Evolutionary conservation across 352 stramenopile species (phyloP), one percentile per base, ranked within the genome.

Genomic region (Phytophthora hybrid): DNA sequence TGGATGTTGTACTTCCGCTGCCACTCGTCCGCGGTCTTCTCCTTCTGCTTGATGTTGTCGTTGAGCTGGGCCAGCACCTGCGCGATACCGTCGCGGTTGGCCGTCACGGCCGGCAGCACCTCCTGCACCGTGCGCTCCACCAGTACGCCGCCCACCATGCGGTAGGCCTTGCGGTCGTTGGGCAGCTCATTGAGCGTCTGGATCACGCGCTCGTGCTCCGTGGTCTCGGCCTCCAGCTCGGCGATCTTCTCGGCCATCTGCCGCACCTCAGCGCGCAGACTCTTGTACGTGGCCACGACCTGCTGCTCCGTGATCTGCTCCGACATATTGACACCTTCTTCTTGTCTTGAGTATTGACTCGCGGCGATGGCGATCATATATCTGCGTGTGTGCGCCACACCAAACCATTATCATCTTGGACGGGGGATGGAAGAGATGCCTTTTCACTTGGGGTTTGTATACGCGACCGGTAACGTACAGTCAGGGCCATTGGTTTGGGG

Each of bases 91-190:
- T 96, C 85, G 71, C 87, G 87, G 74, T 95, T 96, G 52, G 86
- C 72, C 21, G 63, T 82, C 31, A 99, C 96, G 7, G 93, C 97
- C 7, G 97, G 97, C 41, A 99, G 87, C 51, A 99, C 97, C 75
- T 99, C 97, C 73, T 92, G 73, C 23, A 99, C 97, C 37, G 96
- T 99, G 53, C 97, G 95, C 84, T 99, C 97, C 55, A 99, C 97
- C 44, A 99, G 81, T 37, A 99, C 97, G 39, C 97, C 97, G 58
- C 97, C 97, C 13, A 99, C 94, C 82, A 99, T 94, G 68, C 97
- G 93, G 74, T 98, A 99, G 6, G 97, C 97, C 73, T 97, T 94
- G 70, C 96, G 87, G 64, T 83, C 76, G 0, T 74, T 79, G 19
- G 88, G 86, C 66, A 97, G 76, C 4, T 81, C 81, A 59, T 88